Evolutionary conservation across 192 early-diverging fungal species (phyloP).

Genomic region (Spizellomyces punctatus): DNA sequence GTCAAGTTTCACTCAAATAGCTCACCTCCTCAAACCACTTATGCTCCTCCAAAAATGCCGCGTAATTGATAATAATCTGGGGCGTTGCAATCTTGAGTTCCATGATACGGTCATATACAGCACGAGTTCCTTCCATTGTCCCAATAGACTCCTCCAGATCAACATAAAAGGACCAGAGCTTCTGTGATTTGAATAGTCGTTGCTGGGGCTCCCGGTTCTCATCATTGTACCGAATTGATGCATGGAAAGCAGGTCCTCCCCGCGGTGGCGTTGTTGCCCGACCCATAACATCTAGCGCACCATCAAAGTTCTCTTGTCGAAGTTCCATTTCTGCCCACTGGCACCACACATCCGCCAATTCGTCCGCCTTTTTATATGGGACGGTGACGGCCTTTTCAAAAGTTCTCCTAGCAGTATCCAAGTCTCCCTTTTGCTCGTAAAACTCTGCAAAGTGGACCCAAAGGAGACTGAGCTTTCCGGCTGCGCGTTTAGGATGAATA

Average conservation of each 20-base stretch:
- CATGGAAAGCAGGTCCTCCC: constrained; percentile 36
- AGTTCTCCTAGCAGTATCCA: constrained; percentile 71
- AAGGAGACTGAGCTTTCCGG: constrained; percentile 76
- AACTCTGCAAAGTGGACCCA: constrained; percentile 86
- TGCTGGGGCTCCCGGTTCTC: constrained; percentile 75
- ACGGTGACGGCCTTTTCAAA: constrained; percentile 85
- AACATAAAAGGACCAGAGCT: constrained; percentile 91
- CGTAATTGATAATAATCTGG: constrained; percentile 96
- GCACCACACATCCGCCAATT: constrained; percentile 87
- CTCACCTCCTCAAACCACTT: constrained; percentile 87
- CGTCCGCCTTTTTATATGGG: constrained; percentile 77
- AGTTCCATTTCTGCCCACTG: constrained; percentile 90
- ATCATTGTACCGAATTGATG: constrained; percentile 71
- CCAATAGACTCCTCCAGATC: constrained; percentile 94
- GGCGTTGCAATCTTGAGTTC: constrained; percentile 93
- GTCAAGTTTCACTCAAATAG: too few relatives aligned
- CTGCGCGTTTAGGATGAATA: constrained; percentile 75
- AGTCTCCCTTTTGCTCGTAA: constrained; percentile 64
- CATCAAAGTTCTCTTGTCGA: constrained; percentile 58
- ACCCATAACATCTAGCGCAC: constrained; percentile 81
- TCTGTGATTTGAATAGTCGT: constrained; percentile 84
- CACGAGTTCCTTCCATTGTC: constrained; percentile 73
- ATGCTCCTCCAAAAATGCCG: constrained; percentile 84
- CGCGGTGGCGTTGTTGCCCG: constrained; percentile 73
- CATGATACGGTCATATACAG: constrained; percentile 89